These are phyloP conservation scores for Geosmithia morbida DNA, from an alignment of 2,329 filamentous ascomycete genomes.

Conservation along the genomic window DNA sequence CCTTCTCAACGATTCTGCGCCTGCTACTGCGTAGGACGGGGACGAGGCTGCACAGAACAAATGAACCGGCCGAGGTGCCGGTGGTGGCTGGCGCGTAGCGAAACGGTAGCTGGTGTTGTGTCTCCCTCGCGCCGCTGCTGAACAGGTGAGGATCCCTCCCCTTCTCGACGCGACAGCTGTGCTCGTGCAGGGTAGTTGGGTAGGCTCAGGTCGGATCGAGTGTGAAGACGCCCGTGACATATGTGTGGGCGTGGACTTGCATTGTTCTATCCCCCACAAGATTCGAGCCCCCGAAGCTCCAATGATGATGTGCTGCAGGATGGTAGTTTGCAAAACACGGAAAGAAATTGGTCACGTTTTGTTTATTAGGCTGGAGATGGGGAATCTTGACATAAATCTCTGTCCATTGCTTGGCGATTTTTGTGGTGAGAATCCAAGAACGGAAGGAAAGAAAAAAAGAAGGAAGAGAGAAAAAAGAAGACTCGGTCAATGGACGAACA, in stretches of 20 bases:
- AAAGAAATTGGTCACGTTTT: background rate
- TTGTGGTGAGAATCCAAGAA: background rate
- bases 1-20: slow-evolving; percentile 35
- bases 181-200: too few relatives aligned
- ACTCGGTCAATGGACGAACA: background rate
- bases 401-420: background rate
- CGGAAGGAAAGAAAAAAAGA: background rate
- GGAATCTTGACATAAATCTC: background rate
- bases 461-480: background rate
- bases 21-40: background rate
- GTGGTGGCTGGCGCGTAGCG: too few relatives aligned
- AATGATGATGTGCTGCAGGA: background rate
- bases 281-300: background rate
- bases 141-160: too few relatives aligned
- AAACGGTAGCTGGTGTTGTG: too few relatives aligned
- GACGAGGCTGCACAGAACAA: too few relatives aligned
- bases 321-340: background rate
- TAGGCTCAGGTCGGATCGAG: too few relatives aligned
- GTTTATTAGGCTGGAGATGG: background rate
- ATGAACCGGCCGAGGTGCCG: too few relatives aligned
- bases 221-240: too few relatives aligned
- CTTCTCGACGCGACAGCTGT: too few relatives aligned
- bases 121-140: too few relatives aligned
- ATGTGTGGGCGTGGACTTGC: too few relatives aligned
- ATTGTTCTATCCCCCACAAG: too few relatives aligned